Percentiles rank a stretch among this genome's conserved stretches.
Evolutionary conservation across 768 basidiomycete genomes (phyloP).

Genomic region (Boletus pseudopeckii): DNA sequence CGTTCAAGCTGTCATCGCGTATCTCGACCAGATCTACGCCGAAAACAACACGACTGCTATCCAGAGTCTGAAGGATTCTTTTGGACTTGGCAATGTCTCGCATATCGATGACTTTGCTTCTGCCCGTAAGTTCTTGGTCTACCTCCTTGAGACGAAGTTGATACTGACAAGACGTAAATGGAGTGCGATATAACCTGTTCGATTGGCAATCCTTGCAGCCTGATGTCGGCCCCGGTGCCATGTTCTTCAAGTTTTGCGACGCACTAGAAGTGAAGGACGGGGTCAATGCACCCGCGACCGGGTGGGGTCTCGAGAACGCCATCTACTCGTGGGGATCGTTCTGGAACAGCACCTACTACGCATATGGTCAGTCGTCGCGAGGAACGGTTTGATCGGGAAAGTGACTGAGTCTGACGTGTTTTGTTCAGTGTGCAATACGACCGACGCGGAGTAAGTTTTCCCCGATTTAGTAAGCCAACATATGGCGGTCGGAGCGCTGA

Average conservation of each 20-base stretch:
- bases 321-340: constrained; percentile 58
- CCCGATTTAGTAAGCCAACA: neutral
- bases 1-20: constrained; percentile 56
- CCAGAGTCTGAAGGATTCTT: constrained; percentile 50
- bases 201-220: constrained; percentile 68
- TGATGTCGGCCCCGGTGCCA: constrained; percentile 36
- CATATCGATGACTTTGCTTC: constrained; percentile 69
- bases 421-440: constrained; percentile 48
- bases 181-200: constrained; percentile 52
- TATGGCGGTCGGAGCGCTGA: constrained; percentile 20
- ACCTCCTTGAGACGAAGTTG: too few relatives aligned
- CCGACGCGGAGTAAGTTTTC: constrained; percentile 44
- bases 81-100: constrained; percentile 53
- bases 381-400: neutral
- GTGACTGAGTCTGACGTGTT: neutral
- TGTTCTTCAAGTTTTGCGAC: constrained; percentile 41
- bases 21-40: constrained; percentile 57
- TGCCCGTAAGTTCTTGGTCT: constrained; percentile 36
- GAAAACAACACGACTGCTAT: constrained; percentile 45
- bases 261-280: constrained; percentile 38
- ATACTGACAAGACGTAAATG: constrained; percentile 26
- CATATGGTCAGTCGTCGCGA: constrained; percentile 36
- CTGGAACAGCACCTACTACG: constrained; percentile 50
- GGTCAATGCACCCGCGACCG: constrained; percentile 40
- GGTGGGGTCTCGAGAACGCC: constrained; percentile 64